phyloP scores from a whole-genome alignment of 495 filamentous ascomycete genomes.

The Penicillium steckii region DNA sequence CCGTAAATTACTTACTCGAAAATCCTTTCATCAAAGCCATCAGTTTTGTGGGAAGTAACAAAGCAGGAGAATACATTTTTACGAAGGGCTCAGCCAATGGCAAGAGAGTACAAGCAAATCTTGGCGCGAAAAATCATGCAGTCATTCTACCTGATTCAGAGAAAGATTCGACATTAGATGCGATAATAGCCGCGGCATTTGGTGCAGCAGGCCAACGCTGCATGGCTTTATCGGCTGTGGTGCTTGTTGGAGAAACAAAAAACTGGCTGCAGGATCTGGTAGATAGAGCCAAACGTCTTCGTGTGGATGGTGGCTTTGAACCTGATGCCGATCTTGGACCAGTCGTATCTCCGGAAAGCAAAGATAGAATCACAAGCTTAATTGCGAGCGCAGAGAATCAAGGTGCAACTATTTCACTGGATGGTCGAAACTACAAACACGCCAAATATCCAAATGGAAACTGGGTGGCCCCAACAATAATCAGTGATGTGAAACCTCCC shows the following conservation, averaged over 20 bases:
- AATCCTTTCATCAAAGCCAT: constrained; percentile 87
- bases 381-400: constrained; percentile 81
- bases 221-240: constrained; percentile 84
- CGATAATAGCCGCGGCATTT: constrained; percentile 84
- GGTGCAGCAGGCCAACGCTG: constrained; percentile 89
- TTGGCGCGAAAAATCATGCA: constrained; percentile 93
- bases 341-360: constrained; percentile 78
- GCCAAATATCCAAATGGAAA: constrained; percentile 31
- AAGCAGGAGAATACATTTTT: constrained; percentile 91
- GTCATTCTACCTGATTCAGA: constrained; percentile 85
- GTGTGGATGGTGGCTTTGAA: constrained; percentile 85
- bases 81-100: constrained; percentile 77
- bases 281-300: constrained; percentile 75
- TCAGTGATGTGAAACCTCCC: constrained; percentile 12
- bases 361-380: constrained; percentile 72
- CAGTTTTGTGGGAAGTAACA: constrained; percentile 86
- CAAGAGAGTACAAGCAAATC: constrained; percentile 80
- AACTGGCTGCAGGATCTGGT: constrained; percentile 80
- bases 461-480: constrained; percentile 22
- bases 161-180: constrained; percentile 88
- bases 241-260: constrained; percentile 84
- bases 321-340: constrained; percentile 82
- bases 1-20: constrained; percentile 90
- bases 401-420: constrained; percentile 82
- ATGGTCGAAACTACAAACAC: constrained; percentile 62